These are phyloP conservation scores for Ophiostoma australiae DNA, from an alignment of 2,329 filamentous ascomycete species.

Conservation along the genomic window DNA sequence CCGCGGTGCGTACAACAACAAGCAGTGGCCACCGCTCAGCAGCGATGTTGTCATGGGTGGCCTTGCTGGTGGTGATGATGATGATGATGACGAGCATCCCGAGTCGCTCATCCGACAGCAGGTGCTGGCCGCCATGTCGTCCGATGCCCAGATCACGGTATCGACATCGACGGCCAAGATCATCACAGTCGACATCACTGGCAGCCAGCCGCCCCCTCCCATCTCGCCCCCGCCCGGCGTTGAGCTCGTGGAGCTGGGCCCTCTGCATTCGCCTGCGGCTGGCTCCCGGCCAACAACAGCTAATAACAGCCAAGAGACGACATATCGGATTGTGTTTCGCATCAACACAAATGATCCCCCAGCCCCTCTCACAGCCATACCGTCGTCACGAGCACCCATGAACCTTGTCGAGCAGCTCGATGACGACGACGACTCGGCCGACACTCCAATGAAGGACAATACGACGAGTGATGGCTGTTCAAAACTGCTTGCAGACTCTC, in stretches of 20 bases:
- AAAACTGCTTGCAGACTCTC: background rate
- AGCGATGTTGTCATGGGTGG: constrained; percentile 31
- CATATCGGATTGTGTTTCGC: constrained; percentile 56
- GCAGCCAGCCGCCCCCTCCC: constrained; percentile 47
- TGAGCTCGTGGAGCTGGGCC: constrained; percentile 52
- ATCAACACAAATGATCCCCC: constrained; percentile 29
- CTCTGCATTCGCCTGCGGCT: constrained; percentile 25
- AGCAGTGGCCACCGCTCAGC: constrained; percentile 22
- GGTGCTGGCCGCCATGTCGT: constrained; percentile 51
- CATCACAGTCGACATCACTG: constrained; percentile 59
- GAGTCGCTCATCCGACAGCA: constrained; percentile 49
- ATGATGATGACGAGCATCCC: constrained; percentile 43
- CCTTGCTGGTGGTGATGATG: constrained; percentile 17
- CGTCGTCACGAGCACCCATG: background rate
- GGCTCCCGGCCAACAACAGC: constrained; percentile 27
- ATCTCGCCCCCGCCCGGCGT: constrained; percentile 54
- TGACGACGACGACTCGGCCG: constrained; percentile 27
- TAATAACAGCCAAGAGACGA: constrained; percentile 28
- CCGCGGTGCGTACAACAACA: constrained; percentile 28
- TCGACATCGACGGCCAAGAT: constrained; percentile 57
- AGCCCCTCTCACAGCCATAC: constrained; percentile 12
- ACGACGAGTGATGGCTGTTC: background rate
- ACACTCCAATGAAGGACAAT: background rate
- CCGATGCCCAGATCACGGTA: constrained; percentile 54
- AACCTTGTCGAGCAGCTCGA: constrained; percentile 30